A percentile compares a stretch with the other conserved stretches of the same genome.
phyloP scores from a whole-genome alignment of 176 grass and related monocot genomes.

The Bonia amplexicaulis region DNA sequence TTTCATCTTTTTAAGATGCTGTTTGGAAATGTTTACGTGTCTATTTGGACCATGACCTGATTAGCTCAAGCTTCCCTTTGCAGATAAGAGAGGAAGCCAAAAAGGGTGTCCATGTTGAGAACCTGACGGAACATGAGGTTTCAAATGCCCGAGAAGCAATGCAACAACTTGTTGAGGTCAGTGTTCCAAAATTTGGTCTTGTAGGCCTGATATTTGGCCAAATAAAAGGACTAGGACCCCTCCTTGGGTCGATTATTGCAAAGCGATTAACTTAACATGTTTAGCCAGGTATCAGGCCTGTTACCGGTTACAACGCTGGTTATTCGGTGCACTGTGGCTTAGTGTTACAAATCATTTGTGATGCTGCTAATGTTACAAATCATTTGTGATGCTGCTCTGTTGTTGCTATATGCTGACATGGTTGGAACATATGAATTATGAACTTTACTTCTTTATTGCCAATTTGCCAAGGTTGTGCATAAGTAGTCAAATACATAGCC shows the following conservation, averaged over 20 bases:
- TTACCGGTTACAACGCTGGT: not conserved
- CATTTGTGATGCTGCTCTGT: not conserved
- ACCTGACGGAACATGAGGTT: constrained; percentile 74
- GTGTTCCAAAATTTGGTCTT: not conserved
- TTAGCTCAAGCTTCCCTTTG: constrained; percentile 2
- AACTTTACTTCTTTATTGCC: not conserved
- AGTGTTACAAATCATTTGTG: no score
- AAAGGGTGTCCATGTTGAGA: constrained; percentile 95
- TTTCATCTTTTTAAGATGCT: not conserved
- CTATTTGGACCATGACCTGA: constrained; percentile 2
- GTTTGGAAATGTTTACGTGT: not conserved
- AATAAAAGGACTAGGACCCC: not conserved
- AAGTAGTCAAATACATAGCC: not conserved
- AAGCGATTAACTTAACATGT: not conserved
- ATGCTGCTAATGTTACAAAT: no score
- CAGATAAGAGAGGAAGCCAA: constrained; percentile 96
- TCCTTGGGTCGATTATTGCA: not conserved
- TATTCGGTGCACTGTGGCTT: not conserved
- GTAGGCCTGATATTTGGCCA: not conserved
- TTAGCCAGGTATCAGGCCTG: not conserved
- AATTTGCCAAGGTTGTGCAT: not conserved
- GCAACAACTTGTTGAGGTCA: constrained; percentile 74
- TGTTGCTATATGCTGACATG: not conserved
- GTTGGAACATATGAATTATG: not conserved
- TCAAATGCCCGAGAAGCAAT: constrained; percentile 87